phyloP scores from a whole-genome alignment of 305 asterid genomes.

The Solanum hybrid region DNA sequence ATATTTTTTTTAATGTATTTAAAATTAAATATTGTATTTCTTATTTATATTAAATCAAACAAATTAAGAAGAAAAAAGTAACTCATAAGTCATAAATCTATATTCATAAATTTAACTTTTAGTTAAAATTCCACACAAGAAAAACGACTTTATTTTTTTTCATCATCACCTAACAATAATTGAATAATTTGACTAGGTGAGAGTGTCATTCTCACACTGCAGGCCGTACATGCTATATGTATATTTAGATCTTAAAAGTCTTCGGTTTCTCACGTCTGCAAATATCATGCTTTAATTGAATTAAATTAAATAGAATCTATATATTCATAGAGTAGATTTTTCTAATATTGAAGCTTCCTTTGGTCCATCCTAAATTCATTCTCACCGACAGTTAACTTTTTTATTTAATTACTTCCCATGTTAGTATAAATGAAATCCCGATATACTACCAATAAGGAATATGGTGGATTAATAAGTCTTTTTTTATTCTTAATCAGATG shows the following conservation, averaged over 20 bases:
- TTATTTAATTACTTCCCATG: neutral
- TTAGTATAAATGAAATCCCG: neutral
- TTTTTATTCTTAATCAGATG: accelerated
- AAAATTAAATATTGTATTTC: too few relatives aligned
- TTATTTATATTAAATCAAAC: too few relatives aligned
- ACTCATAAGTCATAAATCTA: neutral
- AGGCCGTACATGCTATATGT: neutral
- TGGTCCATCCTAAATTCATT: neutral
- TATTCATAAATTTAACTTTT: neutral
- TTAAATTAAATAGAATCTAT: too few relatives aligned
- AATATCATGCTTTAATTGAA: neutral
- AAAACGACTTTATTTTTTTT: neutral
- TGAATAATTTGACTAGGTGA: neutral
- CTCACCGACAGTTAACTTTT: neutral
- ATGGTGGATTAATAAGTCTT: too few relatives aligned
- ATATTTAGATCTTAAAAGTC: neutral
- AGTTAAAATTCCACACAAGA: neutral
- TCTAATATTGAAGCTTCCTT: neutral
- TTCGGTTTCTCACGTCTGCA: neutral
- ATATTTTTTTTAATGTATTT: neutral
- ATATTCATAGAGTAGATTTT: neutral
- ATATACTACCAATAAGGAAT: neutral
- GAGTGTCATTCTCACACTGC: neutral
- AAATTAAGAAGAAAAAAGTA: too few relatives aligned
- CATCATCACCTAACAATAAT: neutral